Evolutionary conservation across 2,329 filamentous ascomycete genomes (phyloP).

Genomic region (Talaromyces sp.): DNA sequence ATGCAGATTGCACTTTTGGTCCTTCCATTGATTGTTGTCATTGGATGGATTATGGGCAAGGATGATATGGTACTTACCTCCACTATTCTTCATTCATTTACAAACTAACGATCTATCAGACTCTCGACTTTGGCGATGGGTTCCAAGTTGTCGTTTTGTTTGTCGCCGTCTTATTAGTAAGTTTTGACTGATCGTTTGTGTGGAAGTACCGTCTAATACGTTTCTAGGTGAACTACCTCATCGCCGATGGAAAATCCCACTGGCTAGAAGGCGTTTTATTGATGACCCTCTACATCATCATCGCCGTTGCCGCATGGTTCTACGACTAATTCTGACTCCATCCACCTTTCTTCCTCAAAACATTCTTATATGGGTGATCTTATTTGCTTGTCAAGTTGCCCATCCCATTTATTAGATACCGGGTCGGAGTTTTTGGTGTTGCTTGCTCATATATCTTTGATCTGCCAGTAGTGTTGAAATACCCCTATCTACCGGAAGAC

Average conservation of each 20-base stretch:
- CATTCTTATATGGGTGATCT: neutral
- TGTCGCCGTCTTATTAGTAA: slow-evolving; percentile 48
- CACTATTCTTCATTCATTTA: neutral
- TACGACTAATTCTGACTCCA: slow-evolving; percentile 2
- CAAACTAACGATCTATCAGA: slow-evolving; percentile 35
- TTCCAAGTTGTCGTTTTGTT: slow-evolving; percentile 74
- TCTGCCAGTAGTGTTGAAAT: neutral
- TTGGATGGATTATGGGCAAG: slow-evolving; percentile 58
- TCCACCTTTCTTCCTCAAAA: neutral
- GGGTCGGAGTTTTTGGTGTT: neutral
- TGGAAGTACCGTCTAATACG: neutral
- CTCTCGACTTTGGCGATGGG: slow-evolving; percentile 70
- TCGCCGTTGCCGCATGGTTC: slow-evolving; percentile 57
- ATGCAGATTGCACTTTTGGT: slow-evolving; percentile 64
- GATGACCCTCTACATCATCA: slow-evolving; percentile 60
- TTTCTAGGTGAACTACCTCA: slow-evolving; percentile 58
- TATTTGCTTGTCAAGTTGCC: neutral
- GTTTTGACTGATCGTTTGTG: slow-evolving; percentile 7
- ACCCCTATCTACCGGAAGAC: neutral
- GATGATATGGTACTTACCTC: slow-evolving; percentile 52
- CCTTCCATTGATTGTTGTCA: slow-evolving; percentile 57
- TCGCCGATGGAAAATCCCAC: slow-evolving; percentile 57
- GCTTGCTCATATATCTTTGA: neutral
- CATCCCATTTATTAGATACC: neutral
- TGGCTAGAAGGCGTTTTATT: slow-evolving; percentile 61